Base-by-base conservation (phyloP, 192 early-diverging fungal genomes). In the Diversispora eburnea region DNA sequence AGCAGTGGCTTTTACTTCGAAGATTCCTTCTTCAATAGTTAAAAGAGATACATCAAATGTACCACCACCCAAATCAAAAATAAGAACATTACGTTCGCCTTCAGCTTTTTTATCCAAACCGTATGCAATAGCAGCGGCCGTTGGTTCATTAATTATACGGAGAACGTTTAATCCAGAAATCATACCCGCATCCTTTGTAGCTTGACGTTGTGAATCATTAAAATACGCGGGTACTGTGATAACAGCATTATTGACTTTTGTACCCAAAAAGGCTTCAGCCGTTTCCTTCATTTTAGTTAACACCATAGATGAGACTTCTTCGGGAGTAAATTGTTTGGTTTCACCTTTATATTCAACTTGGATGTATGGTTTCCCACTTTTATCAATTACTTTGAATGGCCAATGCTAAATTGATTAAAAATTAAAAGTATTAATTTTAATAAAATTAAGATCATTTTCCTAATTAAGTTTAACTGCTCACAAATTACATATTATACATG, bases 101-200 rank as follows among this genome's bases (percentile, higher is more conserved):
- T 45, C 75, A 76, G 82, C 79, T 91, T 95, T 96, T 91, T 97
- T 97, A 88, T 99, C 96, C 72, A 98, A 87, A 87, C 95, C 96
- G 80, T 98, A 99, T 77, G 97, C 97, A 79, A 99, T 98, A 77
- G 97, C 97, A 39, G 97, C 97, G 57, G 97, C 95, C 60, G 97
- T 98, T 75, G 97, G 95, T 87, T 99, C 97, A 90, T 98, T 98
- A 87, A 98, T 98, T 88, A 99, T 99, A 86, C 97, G 95, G 78
- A 95, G 92, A 62, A 99, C 94, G 87, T 97, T 97, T 67, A 99
- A 86, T 68, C 95, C 96, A 62, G 96, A 82, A 79, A 99, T 98
- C 76, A 90, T 86, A 86, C 95, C 97, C 74, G 97, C 93, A 83
- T 99, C 97, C 91, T 97, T 98, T 88, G 97, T 98, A 77, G 97